A percentile compares a stretch with the other conserved stretches of the same genome.
These are phyloP conservation scores for Podila clonocystis DNA, from an alignment of 192 early-diverging fungal species.

Conservation along the genomic window DNA sequence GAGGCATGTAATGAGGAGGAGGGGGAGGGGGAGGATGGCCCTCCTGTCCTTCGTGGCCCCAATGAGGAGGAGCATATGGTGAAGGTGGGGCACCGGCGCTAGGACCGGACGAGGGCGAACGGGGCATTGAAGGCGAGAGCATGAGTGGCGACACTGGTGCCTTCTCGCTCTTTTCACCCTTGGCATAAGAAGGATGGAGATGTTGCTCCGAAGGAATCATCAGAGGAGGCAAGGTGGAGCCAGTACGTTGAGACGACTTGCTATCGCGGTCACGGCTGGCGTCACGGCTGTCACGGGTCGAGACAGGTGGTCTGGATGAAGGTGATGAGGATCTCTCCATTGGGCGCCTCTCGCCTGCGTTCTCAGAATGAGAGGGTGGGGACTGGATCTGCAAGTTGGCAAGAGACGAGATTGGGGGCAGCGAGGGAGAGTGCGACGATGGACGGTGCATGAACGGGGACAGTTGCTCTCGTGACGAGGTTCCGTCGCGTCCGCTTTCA, in stretches of 20 bases:
- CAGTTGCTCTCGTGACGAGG: conserved; percentile 13
- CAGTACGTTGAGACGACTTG: conserved; percentile 4
- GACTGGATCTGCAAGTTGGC: conserved; percentile 42
- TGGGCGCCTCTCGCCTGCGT: conserved; percentile 4
- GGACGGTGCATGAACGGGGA: conserved; percentile 31
- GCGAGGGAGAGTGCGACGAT: conserved; percentile 19
- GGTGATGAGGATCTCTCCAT: neutral
- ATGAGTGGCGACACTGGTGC: conserved; percentile 41
- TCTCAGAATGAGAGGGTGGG: neutral
- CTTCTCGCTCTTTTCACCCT: conserved; percentile 6
- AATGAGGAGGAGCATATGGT: conserved; percentile 25
- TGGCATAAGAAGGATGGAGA: conserved; percentile 28
- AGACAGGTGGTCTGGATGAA: neutral
- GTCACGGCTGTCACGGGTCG: neutral
- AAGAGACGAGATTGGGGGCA: conserved; percentile 40
- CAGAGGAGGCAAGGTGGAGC: conserved; percentile 28
- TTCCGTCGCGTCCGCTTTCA: neutral
- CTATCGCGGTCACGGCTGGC: neutral
- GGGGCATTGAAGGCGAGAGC: conserved; percentile 32
- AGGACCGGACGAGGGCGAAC: conserved; percentile 32
- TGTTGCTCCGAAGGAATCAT: conserved; percentile 41
- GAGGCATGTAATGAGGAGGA: conserved; percentile 25
- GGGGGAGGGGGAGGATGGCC: conserved; percentile 14
- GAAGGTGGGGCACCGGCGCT: conserved; percentile 4
- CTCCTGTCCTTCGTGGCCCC: conserved; percentile 26